These are phyloP conservation scores for Skeletonema menzelii DNA, from an alignment of 108 stramenopile genomes.

Conservation along the genomic window DNA sequence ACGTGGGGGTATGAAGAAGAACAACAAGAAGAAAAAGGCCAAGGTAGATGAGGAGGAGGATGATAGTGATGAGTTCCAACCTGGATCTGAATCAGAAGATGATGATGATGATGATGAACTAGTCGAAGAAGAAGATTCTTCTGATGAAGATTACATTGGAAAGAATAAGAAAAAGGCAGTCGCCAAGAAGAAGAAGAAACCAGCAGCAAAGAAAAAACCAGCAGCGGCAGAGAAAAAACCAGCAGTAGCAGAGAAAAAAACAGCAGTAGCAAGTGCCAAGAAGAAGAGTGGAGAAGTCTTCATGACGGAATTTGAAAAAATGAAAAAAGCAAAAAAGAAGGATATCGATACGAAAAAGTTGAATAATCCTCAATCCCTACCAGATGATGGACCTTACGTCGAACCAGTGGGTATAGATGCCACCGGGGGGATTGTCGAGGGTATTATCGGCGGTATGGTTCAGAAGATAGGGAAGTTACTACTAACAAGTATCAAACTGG, in stretches of 20 bases:
- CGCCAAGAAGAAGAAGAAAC: background rate
- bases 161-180: slow-evolving; percentile 1
- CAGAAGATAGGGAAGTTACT: slow-evolving; percentile 59
- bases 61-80: slow-evolving; percentile 21
- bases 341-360: slow-evolving; percentile 4
- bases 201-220: background rate
- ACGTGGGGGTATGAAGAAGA: background rate
- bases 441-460: slow-evolving; percentile 54
- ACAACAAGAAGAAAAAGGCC: slow-evolving; percentile 4
- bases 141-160: background rate
- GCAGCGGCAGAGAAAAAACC: background rate
- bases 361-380: slow-evolving; percentile 20
- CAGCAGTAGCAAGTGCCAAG: background rate
- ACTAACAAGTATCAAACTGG: slow-evolving; percentile 4
- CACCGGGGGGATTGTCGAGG: slow-evolving; percentile 63
- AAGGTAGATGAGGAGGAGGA: background rate
- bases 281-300: background rate
- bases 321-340: slow-evolving; percentile 3
- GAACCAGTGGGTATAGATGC: slow-evolving; percentile 74
- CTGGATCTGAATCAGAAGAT: slow-evolving; percentile 12
- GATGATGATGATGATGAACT: background rate
- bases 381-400: slow-evolving; percentile 35
- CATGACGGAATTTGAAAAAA: background rate
- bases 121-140: background rate
- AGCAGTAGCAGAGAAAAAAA: no score